Evolutionary conservation across 768 basidiomycete genomes (phyloP).

Genomic region (Termitomyces sp.): DNA sequence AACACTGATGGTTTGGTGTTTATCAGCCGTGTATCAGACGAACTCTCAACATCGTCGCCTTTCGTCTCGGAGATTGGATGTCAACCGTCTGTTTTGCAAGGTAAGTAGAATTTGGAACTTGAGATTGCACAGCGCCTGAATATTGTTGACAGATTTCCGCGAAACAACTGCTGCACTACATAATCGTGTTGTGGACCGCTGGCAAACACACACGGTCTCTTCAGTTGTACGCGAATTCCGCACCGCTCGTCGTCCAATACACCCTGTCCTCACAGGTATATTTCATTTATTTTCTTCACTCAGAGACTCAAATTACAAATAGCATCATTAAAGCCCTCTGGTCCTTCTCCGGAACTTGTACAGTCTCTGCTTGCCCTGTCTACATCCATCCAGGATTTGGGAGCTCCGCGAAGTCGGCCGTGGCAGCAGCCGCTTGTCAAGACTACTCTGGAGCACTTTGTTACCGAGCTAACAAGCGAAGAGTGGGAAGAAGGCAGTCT

Average conservation of each 20-base stretch:
- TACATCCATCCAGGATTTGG: slow-evolving; percentile 52
- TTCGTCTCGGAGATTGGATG: slow-evolving; percentile 46
- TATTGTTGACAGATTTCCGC: slow-evolving; percentile 43
- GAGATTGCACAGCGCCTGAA: not conserved
- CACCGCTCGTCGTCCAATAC: slow-evolving; percentile 13
- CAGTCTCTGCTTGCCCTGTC: slow-evolving; percentile 53
- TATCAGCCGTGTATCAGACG: slow-evolving; percentile 45
- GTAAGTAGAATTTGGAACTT: slow-evolving; percentile 9
- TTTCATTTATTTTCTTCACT: not conserved
- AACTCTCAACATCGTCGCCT: slow-evolving; percentile 38
- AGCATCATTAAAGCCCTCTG: slow-evolving; percentile 19
- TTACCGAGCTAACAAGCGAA: slow-evolving; percentile 29
- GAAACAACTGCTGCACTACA: slow-evolving; percentile 36
- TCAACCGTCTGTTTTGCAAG: slow-evolving; percentile 22
- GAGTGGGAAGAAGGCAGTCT: slow-evolving; percentile 21
- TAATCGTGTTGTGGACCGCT: slow-evolving; percentile 43
- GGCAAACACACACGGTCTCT: slow-evolving; percentile 46
- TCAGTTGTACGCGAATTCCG: slow-evolving; percentile 26
- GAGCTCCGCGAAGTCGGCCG: slow-evolving; percentile 35
- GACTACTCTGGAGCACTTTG: slow-evolving; percentile 36
- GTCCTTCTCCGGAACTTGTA: slow-evolving; percentile 53
- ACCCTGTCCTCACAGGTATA: slow-evolving; percentile 21
- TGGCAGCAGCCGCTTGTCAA: slow-evolving; percentile 32
- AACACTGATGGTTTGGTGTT: slow-evolving; percentile 38
- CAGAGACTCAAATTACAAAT: not conserved